Evolutionary conservation across 768 basidiomycete species (phyloP), one percentile per base, ranked within the genome.

Genomic region (Solioccasus polychromus): DNA sequence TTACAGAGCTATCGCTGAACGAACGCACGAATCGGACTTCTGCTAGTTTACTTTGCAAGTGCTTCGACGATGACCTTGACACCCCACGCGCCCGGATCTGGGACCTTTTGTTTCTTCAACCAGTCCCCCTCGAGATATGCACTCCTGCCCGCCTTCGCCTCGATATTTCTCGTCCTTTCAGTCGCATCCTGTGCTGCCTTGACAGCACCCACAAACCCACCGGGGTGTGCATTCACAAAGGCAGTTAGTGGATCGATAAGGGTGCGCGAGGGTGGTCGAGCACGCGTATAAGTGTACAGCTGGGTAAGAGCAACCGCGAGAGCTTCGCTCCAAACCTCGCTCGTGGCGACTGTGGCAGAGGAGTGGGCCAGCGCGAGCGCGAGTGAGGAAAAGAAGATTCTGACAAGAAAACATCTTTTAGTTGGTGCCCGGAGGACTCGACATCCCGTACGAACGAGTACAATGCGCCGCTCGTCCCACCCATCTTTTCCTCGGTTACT

Each of bases 31-130:
- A n/a, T n/a, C n/a, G n/a, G n/a, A n/a, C n/a, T n/a, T n/a, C n/a
- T n/a, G n/a, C n/a, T n/a, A n/a, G n/a, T n/a, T n/a, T n/a, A n/a
- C n/a, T n/a, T n/a, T n/a, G n/a, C n/a, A n/a, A n/a, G 64, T 31
- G 72, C 79, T 61, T 87, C 79, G 46, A 92, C 55, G 45, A 91
- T 78, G 8, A 76, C 74, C 58, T 84, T 87, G 44, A 95, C 80
- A 35, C 91, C 92, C 88, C 91, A 92, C 24, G 93, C 93, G 29
- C 93, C 93, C 1, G 92, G 92, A 68, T 97, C 92, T 2, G 91
- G 69, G 18, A 89, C 74, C 30, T 69, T 73, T 63, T 85, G 73
- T 44, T 74, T 67, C 61, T 70, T 79, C 44, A 94, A 69, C 53
- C 79, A 69, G 32, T 78, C 75, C 14, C 80, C 76, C 50, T 85